phyloP scores from a whole-genome alignment of 345 rosid species.

The Linum lewisii region DNA sequence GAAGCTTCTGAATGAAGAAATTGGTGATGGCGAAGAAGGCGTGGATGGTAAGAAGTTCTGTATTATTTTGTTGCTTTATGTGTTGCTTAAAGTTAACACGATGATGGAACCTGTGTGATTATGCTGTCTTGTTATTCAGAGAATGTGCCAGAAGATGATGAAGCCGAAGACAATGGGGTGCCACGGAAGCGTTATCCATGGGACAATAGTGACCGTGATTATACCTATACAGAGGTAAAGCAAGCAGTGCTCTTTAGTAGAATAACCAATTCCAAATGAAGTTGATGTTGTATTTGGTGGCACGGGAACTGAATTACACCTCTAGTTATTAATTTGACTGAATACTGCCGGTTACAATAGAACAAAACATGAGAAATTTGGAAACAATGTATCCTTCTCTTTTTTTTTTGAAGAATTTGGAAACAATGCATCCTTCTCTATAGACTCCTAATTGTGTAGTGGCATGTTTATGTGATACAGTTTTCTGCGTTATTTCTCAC shows the following conservation, averaged over 20 bases:
- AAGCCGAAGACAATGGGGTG: constrained; percentile 31
- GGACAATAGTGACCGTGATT: constrained; percentile 94
- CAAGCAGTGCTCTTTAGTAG: neutral
- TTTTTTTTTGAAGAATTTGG: no score
- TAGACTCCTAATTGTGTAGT: no score
- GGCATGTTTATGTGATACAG: no score
- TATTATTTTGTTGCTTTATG: neutral
- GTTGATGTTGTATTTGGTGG: neutral
- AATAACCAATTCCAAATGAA: neutral
- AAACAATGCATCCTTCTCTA: no score
- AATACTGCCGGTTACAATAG: no score
- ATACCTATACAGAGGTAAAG: constrained; percentile 71
- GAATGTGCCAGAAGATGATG: constrained; percentile 47
- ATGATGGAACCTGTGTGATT: constrained; percentile 2
- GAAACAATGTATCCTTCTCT: no score
- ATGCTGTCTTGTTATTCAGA: constrained; percentile 27
- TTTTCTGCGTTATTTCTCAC: neutral
- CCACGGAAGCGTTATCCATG: constrained; percentile 59
- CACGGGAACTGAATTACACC: neutral
- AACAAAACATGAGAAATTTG: no score
- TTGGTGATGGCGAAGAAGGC: constrained; percentile 48
- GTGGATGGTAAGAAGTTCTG: constrained; percentile 42
- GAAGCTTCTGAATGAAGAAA: constrained; percentile 54
- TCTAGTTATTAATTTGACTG: neutral
- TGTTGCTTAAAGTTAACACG: neutral